Conservation (phyloP, 345 rosid species). For the Adansonia digitata region DNA sequence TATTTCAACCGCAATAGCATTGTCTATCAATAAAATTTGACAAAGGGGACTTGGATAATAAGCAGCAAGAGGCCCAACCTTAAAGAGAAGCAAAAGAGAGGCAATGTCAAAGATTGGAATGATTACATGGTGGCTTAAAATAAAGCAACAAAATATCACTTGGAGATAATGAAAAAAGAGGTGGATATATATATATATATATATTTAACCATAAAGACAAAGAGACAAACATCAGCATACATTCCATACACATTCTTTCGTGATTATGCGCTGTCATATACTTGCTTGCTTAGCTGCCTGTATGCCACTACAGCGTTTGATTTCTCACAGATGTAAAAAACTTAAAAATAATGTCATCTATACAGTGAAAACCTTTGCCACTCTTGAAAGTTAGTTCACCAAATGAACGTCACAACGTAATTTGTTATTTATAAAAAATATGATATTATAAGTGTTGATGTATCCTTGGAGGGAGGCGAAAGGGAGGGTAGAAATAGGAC, state of each 20-base stretch:
- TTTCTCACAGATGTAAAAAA: not conserved
- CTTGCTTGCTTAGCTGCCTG: not conserved
- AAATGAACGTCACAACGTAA: too few relatives aligned
- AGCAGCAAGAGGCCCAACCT: constrained; percentile 95
- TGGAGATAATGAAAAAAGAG: not conserved
- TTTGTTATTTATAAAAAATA: too few relatives aligned
- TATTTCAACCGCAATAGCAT: too few relatives aligned
- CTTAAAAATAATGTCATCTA: too few relatives aligned
- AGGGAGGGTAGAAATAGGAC: too few relatives aligned
- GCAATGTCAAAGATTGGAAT: constrained; percentile 3
- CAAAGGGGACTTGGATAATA: constrained; percentile 80
- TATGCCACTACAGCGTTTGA: not conserved
- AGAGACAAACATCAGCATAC: not conserved
- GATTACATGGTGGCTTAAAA: not conserved
- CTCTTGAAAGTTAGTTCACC: too few relatives aligned
- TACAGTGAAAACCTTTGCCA: too few relatives aligned
- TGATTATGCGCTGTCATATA: not conserved
- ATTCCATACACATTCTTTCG: not conserved
- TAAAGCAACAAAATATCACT: not conserved
- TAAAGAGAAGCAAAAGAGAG: constrained; percentile 3
- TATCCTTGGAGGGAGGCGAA: too few relatives aligned
- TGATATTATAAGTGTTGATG: too few relatives aligned
- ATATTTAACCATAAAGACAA: too few relatives aligned
- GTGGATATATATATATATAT: not conserved
- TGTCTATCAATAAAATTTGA: constrained; percentile 64